phyloP scores from a whole-genome alignment of 2,329 filamentous ascomycete species.

The Penicillium sp. region DNA sequence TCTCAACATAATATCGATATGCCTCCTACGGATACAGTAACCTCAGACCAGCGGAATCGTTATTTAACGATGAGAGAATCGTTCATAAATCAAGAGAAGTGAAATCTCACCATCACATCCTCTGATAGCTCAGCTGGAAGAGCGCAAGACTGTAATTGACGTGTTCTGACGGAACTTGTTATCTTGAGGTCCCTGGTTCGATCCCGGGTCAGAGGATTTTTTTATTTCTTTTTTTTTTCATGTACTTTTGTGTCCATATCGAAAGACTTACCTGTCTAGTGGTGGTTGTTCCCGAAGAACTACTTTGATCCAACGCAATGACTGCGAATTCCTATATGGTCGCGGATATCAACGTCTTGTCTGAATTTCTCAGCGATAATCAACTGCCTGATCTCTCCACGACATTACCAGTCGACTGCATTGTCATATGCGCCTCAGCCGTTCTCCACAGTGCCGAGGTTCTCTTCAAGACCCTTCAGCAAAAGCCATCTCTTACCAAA shows the following conservation, averaged over 20 bases:
- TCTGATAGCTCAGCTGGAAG: slow-evolving; percentile 8
- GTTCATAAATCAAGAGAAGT: neutral
- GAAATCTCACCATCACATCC: neutral
- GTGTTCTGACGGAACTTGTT: neutral
- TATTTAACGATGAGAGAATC: accelerated
- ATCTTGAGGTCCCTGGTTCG: slow-evolving; percentile 7
- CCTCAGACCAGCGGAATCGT: neutral
- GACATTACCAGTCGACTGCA: slow-evolving; percentile 30
- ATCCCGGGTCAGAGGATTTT: slow-evolving; percentile 7
- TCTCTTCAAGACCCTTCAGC: slow-evolving; percentile 35
- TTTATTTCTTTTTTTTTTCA: neutral
- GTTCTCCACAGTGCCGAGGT: slow-evolving; percentile 36
- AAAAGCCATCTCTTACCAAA: slow-evolving; percentile 29
- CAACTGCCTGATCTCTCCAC: slow-evolving; percentile 5
- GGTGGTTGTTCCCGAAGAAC: neutral
- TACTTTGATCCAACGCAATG: neutral
- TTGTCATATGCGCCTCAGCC: slow-evolving; percentile 43
- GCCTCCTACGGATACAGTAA: neutral
- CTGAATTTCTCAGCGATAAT: slow-evolving; percentile 11
- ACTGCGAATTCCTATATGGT: neutral
- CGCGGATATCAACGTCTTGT: slow-evolving; percentile 24
- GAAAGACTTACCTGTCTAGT: neutral
- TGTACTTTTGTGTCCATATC: no score
- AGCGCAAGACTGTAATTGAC: slow-evolving; percentile 6
- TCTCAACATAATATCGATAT: neutral